A percentile compares a stretch with the other conserved stretches of the same genome.
Conservation (phyloP, 208 protist species). For the Leishmania lainsoni region DNA sequence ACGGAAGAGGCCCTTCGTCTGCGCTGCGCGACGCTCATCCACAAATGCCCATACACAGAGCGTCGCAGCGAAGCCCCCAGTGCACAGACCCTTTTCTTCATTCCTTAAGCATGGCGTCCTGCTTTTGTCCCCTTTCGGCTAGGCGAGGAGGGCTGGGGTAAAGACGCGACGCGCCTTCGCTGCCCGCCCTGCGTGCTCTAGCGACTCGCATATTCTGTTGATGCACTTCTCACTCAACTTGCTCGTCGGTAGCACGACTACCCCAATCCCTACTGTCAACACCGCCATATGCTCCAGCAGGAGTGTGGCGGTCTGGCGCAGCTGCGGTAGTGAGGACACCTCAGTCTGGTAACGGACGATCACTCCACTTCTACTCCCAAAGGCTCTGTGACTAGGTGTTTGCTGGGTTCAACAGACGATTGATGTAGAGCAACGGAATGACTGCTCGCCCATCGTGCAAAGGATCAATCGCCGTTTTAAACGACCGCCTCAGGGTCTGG, state of each 20-base stretch:
- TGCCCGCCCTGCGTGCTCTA: background rate
- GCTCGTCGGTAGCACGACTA: background rate
- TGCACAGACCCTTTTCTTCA: background rate
- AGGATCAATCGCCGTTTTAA: too few species aligned
- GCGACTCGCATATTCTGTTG: background rate
- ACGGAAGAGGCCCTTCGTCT: background rate
- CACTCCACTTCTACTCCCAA: background rate
- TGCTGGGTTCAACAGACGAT: background rate
- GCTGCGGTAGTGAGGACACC: background rate
- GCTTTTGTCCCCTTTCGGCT: background rate
- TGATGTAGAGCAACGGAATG: too few species aligned
- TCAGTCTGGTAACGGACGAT: background rate
- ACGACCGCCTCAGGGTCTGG: too few species aligned
- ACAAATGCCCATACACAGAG: background rate
- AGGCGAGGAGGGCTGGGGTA: background rate
- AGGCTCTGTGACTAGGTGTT: background rate
- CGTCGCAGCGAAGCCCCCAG: background rate
- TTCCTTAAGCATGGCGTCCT: background rate
- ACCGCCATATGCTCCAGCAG: background rate
- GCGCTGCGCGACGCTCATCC: background rate
- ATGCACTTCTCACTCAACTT: background rate
- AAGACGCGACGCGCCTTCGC: background rate
- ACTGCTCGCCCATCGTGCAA: too few species aligned
- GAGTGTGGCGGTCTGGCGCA: background rate
- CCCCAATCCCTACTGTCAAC: background rate